Evolutionary conservation across 2,329 filamentous ascomycete genomes (phyloP), one percentile per base, ranked within the genome.

Genomic region (Scedosporium aurantiacum): DNA sequence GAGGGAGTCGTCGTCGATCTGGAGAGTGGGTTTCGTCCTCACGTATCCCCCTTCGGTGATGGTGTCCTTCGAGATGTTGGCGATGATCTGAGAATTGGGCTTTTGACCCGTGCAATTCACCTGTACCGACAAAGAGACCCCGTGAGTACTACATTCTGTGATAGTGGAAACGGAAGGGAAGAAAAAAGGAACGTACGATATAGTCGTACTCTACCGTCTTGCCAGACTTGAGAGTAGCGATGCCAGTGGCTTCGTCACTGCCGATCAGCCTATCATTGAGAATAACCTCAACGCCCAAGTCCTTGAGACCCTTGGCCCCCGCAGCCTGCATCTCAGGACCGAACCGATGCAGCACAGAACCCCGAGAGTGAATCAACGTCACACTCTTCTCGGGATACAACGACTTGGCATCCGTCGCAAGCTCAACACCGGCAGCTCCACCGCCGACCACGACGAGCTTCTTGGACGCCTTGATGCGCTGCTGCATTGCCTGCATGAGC

Each of bases 341-440:
- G 40, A 80, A 87, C 0, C 76, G 74, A 61, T 79, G 75, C 77
- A 87, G 78, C 1, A 86, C 68, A 0, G 72, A 73, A 1, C 71
- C 68, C 16, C 83, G 73, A 1, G 84, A 86, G 68, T 87, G 83
- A 0, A 87, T 74, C 5, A 87, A 68, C 0, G 77, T 77, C 8
- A 87, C 78, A 0, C 72, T 69, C 70, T 87, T 87, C 5, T 79
- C 75, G 0, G 82, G 81, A 64, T 82, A 84, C 8, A 73, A 68
- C 4, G 75, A 75, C 68, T 84, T 85, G 8, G 81, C 79, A 66
- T 87, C 84, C 0, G 81, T 78, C 0, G 82, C 83, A 40, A 86
- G 70, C 69, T 87, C 82, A 0, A 87, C 79, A 1, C 84, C 84
- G 0, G 83, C 84, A 0, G 84, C 82, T 2, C 84, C 84, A 0